phyloP scores from a whole-genome alignment of 306 rosid species.

The Acacia crassicarpa region DNA sequence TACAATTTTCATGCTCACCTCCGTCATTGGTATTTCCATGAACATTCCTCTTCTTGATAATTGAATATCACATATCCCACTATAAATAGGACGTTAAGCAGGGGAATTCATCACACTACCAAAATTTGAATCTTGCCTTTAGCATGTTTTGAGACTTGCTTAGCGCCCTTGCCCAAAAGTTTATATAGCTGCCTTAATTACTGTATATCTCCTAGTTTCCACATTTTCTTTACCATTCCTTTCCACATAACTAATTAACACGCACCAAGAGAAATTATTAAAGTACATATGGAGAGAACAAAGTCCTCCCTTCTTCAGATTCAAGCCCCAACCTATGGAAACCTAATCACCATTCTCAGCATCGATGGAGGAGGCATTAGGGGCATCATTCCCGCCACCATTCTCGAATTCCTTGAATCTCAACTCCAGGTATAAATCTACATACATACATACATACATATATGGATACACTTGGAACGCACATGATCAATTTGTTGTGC shows the following conservation, averaged over 20 bases:
- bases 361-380: not conserved
- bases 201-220: not conserved
- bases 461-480: not conserved
- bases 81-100: not conserved
- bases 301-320: not conserved
- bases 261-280: not conserved
- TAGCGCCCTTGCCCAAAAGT: not conserved
- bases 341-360: not conserved
- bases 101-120: not conserved
- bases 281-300: not conserved
- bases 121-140: not conserved
- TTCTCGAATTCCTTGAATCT: conserved; percentile 3
- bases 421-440: not conserved
- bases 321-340: not conserved
- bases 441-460: too few species aligned
- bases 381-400: conserved; percentile 6
- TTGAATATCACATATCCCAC: not conserved
- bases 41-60: not conserved
- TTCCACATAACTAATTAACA: not conserved
- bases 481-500: not conserved
- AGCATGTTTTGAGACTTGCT: not conserved
- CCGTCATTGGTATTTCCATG: not conserved
- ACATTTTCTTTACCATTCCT: not conserved
- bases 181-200: not conserved
- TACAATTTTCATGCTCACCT: too few species aligned